Percentiles rank a stretch among this genome's conserved stretches.
Evolutionary conservation across 306 rosid species (phyloP).

Genomic region (Luffa acutangula): DNA sequence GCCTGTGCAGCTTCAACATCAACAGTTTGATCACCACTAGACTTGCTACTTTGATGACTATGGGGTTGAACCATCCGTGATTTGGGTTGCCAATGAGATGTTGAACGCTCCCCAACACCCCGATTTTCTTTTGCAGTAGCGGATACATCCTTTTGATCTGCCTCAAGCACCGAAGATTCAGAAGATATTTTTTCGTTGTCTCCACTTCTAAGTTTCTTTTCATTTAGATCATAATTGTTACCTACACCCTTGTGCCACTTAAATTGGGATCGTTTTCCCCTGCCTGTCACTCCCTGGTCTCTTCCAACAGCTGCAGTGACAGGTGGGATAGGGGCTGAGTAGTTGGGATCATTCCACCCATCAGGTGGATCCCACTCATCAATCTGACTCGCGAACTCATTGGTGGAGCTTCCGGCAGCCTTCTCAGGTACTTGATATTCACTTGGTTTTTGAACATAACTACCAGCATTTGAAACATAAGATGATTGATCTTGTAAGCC

Average conservation of each 20-base stretch:
- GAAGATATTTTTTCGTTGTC: slow-evolving; percentile 31
- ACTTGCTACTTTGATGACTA: slow-evolving; percentile 32
- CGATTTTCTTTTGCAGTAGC: slow-evolving; percentile 47
- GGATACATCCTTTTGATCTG: slow-evolving; percentile 30
- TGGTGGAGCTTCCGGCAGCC: slow-evolving; percentile 24
- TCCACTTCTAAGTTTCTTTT: slow-evolving; percentile 25
- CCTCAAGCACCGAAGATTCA: slow-evolving; percentile 28
- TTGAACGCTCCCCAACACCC: slow-evolving; percentile 42
- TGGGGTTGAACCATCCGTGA: slow-evolving; percentile 33
- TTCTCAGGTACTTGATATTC: slow-evolving; percentile 31
- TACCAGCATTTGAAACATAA: slow-evolving; percentile 11
- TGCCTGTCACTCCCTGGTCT: slow-evolving; percentile 42
- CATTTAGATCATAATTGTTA: slow-evolving; percentile 42
- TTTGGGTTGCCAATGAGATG: slow-evolving; percentile 85
- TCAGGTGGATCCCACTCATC: slow-evolving; percentile 40
- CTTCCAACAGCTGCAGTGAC: slow-evolving; percentile 26
- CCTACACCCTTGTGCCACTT: slow-evolving; percentile 51
- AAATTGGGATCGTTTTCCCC: slow-evolving; percentile 42
- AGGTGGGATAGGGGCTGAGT: slow-evolving; percentile 26
- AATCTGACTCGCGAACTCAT: slow-evolving; percentile 32
- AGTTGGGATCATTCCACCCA: slow-evolving; percentile 30
- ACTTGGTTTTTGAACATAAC: slow-evolving; percentile 19
- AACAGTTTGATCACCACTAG: slow-evolving; percentile 28
- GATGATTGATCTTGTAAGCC: slow-evolving; percentile 33
- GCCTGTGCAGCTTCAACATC: slow-evolving; percentile 21